phyloP scores from a whole-genome alignment of 805 yeast genomes.

The Clavispora vitiphila region DNA sequence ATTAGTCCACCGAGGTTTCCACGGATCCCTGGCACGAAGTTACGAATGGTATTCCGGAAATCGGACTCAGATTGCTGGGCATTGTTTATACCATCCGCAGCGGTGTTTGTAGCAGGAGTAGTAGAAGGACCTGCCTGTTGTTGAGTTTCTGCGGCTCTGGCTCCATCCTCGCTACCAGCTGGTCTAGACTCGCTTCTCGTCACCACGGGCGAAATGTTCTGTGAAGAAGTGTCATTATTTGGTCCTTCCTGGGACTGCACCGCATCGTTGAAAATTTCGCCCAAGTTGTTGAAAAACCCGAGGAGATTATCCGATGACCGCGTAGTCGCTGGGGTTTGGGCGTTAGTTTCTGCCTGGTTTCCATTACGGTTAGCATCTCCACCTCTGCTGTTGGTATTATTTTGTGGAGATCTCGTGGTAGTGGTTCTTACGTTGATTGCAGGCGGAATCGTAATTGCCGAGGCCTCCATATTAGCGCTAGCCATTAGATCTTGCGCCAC shows the following conservation, averaged over 20 bases:
- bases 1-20: slow-evolving; percentile 3
- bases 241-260: slow-evolving; percentile 1
- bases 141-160: neutral
- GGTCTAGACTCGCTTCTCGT: neutral
- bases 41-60: slow-evolving; percentile 1
- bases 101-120: neutral
- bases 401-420: neutral
- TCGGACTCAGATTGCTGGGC: neutral
- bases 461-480: slow-evolving; percentile 22
- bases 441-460: slow-evolving; percentile 11
- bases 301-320: neutral
- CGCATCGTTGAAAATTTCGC: slow-evolving; percentile 8
- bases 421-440: neutral
- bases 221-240: neutral
- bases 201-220: neutral
- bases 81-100: neutral
- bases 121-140: neutral
- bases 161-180: neutral
- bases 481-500: slow-evolving; percentile 32
- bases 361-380: neutral
- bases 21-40: neutral
- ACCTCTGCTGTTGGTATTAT: neutral
- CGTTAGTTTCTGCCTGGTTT: neutral
- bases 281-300: slow-evolving; percentile 9
- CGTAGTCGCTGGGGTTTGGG: neutral